Base-by-base conservation (phyloP, 352 stramenopile species). In the Phytophthora hybrid region DNA sequence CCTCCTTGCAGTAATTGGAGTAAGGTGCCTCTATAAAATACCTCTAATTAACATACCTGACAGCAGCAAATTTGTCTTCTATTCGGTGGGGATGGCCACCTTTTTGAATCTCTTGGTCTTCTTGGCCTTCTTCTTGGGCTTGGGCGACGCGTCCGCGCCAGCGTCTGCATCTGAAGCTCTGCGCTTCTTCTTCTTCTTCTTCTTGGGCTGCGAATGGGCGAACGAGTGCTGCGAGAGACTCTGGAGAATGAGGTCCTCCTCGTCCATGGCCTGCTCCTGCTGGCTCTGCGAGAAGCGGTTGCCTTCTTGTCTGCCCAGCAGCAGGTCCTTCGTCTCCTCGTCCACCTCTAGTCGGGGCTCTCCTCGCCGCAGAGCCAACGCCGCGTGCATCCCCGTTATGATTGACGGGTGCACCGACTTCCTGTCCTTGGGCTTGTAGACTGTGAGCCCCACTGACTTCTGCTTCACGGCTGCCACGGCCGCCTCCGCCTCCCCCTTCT, bases 161-260 rank as follows among this genome's bases (percentile, higher is more conserved):
- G 9, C n/a, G 10, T 29, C 29, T 23, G 61, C 69, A 9, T 55
- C 41, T 0, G 60, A 54, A 23, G 4, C 34, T 55, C 66, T 69
- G 23, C 56, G 53, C 51, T 60, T 69, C 31, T 75, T 69, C 53
- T 79, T 85, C 53, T 82, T 81, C 34, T 73, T 85, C 56, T 82
- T 82, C 34, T 75, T 74, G 55, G 79, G 55, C 56, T 78, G 76
- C 63, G 60, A 79, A 7, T 29, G 73, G 10, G 67, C 59, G 37
- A 88, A 84, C 49, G 84, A 81, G 44, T 77, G 80, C 63, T 94
- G 88, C 66, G 88, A 94, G 14, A 94, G 76, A 67, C 83, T 94
- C 60, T 94, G 88, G 8, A 94, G 79, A 62, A 93, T 83, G n/a
- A 86, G 62, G 14, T 93, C 85, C 37, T 93, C 88, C n/a, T 92